Conservation (phyloP, 2,329 filamentous ascomycete genomes). For the Trichoderma arundinaceum region DNA sequence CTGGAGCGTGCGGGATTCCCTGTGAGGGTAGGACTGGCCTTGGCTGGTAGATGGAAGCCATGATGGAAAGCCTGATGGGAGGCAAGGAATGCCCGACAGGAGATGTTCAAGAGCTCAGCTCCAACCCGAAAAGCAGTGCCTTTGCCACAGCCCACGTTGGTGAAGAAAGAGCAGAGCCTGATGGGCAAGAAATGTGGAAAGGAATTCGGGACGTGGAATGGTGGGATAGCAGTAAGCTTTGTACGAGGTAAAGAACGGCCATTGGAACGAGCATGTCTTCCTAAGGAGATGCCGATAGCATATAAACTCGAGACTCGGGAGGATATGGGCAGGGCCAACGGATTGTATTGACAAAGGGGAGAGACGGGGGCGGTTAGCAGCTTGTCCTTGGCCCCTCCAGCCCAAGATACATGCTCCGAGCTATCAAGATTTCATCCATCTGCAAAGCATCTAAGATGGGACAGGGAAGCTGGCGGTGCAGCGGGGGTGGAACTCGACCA, state of each 20-base stretch:
- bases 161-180: conserved; percentile 41
- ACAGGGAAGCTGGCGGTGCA: conserved; percentile 32
- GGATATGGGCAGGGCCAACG: conserved; percentile 41
- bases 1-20: conserved; percentile 54
- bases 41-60: conserved; percentile 50
- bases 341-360: conserved; percentile 45
- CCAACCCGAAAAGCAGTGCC: conserved; percentile 39
- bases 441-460: conserved; percentile 38
- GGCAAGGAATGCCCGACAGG: conserved; percentile 31
- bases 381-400: conserved; percentile 38
- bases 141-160: conserved; percentile 39
- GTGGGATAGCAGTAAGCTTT: conserved; percentile 50
- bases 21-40: conserved; percentile 58
- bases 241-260: conserved; percentile 42
- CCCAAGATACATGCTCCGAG: conserved; percentile 36
- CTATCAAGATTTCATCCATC: conserved; percentile 43
- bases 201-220: conserved; percentile 53
- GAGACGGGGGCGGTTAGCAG: conserved; percentile 41
- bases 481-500: conserved; percentile 35
- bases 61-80: conserved; percentile 38
- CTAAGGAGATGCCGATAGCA: conserved; percentile 43
- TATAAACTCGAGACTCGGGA: conserved; percentile 49
- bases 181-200: conserved; percentile 51
- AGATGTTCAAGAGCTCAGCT: conserved; percentile 40
- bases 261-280: conserved; percentile 48